phyloP scores from a whole-genome alignment of 2,329 filamentous ascomycete genomes.

The Cercospora sp. region DNA sequence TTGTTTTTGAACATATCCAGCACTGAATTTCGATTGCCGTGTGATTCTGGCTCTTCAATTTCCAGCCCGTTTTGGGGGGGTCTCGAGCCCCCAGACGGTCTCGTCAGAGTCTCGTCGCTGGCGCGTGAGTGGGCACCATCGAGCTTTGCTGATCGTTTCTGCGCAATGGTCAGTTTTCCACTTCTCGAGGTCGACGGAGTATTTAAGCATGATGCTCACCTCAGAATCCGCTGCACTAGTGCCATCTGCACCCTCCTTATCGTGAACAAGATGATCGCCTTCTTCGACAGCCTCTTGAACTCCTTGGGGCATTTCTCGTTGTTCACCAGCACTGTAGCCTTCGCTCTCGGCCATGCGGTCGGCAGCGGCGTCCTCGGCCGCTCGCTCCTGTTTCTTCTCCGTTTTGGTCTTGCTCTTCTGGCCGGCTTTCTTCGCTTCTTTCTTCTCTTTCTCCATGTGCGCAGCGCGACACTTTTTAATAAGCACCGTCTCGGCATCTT shows the following conservation, averaged over 20 bases:
- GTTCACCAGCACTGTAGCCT: conserved; percentile 37
- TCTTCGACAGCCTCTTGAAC: conserved; percentile 36
- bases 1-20: conserved; percentile 40
- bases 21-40: conserved; percentile 18
- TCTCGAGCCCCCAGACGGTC: conserved; percentile 31
- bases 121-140: conserved; percentile 17
- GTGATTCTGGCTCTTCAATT: conserved; percentile 36
- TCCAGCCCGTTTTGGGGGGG: conserved; percentile 25
- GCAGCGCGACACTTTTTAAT: conserved; percentile 77
- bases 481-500: conserved; percentile 79
- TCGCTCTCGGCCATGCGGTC: conserved; percentile 34
- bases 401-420: conserved; percentile 57
- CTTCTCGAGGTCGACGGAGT: background rate
- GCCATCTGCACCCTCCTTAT: background rate
- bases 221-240: background rate
- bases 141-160: background rate
- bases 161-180: background rate
- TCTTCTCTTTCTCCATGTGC: conserved; percentile 62
- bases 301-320: conserved; percentile 33
- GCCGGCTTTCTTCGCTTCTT: conserved; percentile 50
- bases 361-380: conserved; percentile 34
- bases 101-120: conserved; percentile 23
- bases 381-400: conserved; percentile 43
- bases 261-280: conserved; percentile 23
- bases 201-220: background rate